Evolutionary conservation across 306 rosid species (phyloP), one percentile per base, ranked within the genome.

Genomic region (Betula pendula): DNA sequence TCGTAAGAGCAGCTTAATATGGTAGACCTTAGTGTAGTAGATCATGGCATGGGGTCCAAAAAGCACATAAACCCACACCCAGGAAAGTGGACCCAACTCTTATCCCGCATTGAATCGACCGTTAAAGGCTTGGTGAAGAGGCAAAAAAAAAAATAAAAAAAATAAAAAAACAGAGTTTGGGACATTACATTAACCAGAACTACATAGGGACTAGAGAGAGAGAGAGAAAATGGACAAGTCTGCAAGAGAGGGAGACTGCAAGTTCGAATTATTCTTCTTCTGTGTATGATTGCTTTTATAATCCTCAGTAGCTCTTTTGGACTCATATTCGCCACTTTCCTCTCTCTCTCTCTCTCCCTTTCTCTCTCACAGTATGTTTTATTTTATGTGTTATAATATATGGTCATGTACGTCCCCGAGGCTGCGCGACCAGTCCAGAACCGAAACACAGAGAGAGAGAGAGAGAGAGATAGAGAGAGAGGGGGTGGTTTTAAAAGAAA

Each of bases 231-330:
- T 74, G 85, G 84, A 84, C 92, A 83, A 80, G 68, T 50, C 86
- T 88, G 93, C 91, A 85, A 84, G 79, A 72, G 78, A 82, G 88
- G 78, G 88, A 17, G 85, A 89, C 91, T 87, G 97, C 87, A 88
- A 90, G 87, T 88, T 93, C 91, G 86, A 89, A 93, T 93, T 93
- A 86, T 90, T 90, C 96, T 90, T 89, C 97, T 89, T 89, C 92
- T 70, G 88, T 85, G 83, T 87, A 84, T 89, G 85, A 81, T 86
- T 89, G 96, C 90, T 85, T 87, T 93, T 84, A 84, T 75, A 84
- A 83, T 74, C 77, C 92, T 73, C 82, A 79, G 85, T 79, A 71
- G 80, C 89, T 87, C 72, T 84, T 86, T 90, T 92, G 92, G 88
- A 87, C 94, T 79, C 86, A 74, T 80, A 8, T 74, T 50, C 84